Percentiles rank a stretch among this genome's conserved stretches.
These are phyloP conservation scores for Austropuccinia psidii DNA, from an alignment of 1,284 basidiomycete species.

Conservation along the genomic window DNA sequence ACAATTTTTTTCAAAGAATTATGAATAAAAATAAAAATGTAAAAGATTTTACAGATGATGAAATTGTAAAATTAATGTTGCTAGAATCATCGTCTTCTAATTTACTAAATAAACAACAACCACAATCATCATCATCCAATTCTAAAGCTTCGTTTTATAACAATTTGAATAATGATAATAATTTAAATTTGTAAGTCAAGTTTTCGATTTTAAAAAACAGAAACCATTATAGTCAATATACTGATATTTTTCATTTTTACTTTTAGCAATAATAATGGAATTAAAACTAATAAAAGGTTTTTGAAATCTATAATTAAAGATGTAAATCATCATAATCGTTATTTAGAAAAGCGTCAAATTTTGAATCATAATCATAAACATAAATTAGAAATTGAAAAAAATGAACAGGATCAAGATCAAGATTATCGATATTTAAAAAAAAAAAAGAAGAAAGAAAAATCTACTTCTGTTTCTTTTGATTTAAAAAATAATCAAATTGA, in stretches of 20 bases:
- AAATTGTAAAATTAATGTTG: conserved; percentile 2
- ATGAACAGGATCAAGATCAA: neutral
- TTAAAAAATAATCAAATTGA: too few species aligned
- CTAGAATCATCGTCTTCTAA: too few species aligned
- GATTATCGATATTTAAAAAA: neutral
- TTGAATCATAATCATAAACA: neutral
- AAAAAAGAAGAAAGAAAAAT: too few species aligned
- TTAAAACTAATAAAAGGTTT: conserved; percentile 42
- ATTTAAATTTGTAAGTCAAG: neutral
- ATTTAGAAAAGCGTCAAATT: conserved; percentile 37
- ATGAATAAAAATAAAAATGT: too few species aligned
- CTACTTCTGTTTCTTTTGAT: too few species aligned
- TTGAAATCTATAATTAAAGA: conserved; percentile 40
- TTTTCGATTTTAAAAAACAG: neutral
- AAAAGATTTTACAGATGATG: too few species aligned
- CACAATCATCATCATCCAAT: neutral
- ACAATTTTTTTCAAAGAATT: too few species aligned
- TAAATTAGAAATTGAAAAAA: neutral
- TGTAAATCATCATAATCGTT: conserved; percentile 43
- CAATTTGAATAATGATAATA: neutral
- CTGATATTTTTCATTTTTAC: neutral
- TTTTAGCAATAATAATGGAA: neutral
- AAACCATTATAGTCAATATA: neutral
- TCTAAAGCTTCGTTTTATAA: neutral
- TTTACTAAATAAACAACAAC: neutral